Evolutionary conservation across 345 rosid species (phyloP).

Genomic region (Microthlaspi erraticum): DNA sequence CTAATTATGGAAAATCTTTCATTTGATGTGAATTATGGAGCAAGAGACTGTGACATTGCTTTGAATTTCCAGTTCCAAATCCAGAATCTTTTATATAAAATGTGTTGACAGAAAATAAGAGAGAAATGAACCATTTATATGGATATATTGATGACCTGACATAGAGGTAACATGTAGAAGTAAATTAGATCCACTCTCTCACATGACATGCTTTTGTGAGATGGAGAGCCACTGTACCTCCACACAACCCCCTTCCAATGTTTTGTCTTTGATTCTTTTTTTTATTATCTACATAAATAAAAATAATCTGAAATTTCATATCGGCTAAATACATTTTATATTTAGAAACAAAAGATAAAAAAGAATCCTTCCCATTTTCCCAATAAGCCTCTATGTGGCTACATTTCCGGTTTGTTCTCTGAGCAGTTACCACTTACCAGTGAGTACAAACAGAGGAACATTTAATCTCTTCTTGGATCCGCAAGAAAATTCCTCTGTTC

Average conservation of each 20-base stretch:
- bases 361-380: slow-evolving; percentile 41
- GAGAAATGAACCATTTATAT: slow-evolving; percentile 24
- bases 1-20: neutral
- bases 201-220: slow-evolving; percentile 78
- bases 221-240: slow-evolving; percentile 43
- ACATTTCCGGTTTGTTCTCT: slow-evolving; percentile 49
- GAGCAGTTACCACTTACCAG: slow-evolving; percentile 43
- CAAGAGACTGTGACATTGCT: neutral
- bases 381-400: slow-evolving; percentile 43
- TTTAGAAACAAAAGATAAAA: neutral
- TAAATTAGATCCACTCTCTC: slow-evolving; percentile 64
- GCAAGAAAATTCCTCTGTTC: slow-evolving; percentile 48
- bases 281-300: neutral
- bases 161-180: slow-evolving; percentile 59
- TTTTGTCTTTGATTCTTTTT: neutral
- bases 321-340: no score
- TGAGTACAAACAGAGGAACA: slow-evolving; percentile 38
- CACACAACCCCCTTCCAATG: slow-evolving; percentile 38
- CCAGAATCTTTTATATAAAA: neutral
- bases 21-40: neutral
- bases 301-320: slow-evolving; percentile 4
- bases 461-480: slow-evolving; percentile 62
- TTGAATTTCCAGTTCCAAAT: neutral
- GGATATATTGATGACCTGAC: slow-evolving; percentile 38
- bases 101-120: slow-evolving; percentile 1